Conservation (phyloP, 2,329 filamentous ascomycete species). For the Epichloe bromicola region DNA sequence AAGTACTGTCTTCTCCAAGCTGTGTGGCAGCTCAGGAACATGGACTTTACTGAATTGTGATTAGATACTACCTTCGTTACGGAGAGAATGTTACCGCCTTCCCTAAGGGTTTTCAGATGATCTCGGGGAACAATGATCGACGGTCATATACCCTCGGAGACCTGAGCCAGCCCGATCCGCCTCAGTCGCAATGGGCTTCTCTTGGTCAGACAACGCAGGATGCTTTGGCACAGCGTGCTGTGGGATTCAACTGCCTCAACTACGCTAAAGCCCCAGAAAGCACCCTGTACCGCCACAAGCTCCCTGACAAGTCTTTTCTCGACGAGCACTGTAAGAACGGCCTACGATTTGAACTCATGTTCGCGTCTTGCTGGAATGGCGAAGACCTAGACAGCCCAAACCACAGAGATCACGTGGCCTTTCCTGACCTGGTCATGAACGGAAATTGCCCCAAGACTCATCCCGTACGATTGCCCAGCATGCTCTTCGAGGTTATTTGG, state of each 20-base stretch:
- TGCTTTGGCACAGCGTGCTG: constrained; percentile 62
- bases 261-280: constrained; percentile 54
- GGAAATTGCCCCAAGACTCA: constrained; percentile 63
- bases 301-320: constrained; percentile 69
- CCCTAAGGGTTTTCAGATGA: constrained; percentile 66
- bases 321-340: constrained; percentile 75
- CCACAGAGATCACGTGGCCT: constrained; percentile 59
- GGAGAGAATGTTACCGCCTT: constrained; percentile 56
- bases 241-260: constrained; percentile 94
- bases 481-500: constrained; percentile 84
- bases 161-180: constrained; percentile 48
- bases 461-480: constrained; percentile 53
- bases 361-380: constrained; percentile 79
- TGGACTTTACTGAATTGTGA: not conserved
- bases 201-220: constrained; percentile 52
- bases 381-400: constrained; percentile 41
- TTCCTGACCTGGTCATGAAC: constrained; percentile 62
- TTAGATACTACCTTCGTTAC: constrained; percentile 74
- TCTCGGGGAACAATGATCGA: constrained; percentile 57
- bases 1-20: constrained; percentile 26
- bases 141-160: constrained; percentile 59
- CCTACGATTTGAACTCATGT: constrained; percentile 71
- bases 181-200: constrained; percentile 56
- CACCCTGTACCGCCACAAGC: constrained; percentile 66
- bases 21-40: not conserved